Conservation (phyloP, 805 yeast species). For the Hanseniaspora clermontiae region DNA sequence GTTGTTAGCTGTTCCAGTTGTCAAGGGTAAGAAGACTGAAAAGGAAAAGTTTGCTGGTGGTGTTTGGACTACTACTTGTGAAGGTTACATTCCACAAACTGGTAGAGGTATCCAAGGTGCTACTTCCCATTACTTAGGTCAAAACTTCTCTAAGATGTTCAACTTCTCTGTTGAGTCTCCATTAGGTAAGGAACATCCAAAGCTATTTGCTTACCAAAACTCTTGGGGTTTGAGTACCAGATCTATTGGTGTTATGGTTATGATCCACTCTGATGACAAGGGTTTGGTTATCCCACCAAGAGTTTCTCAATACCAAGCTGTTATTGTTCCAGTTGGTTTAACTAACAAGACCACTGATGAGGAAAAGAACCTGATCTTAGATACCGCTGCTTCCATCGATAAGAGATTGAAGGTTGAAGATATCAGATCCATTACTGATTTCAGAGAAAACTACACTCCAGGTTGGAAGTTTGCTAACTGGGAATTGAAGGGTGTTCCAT, state of each 20-base stretch:
- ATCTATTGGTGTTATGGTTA: slow-evolving; percentile 97
- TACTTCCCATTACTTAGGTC: slow-evolving; percentile 94
- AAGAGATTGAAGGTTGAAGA: slow-evolving; percentile 44
- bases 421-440: slow-evolving; percentile 71
- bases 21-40: slow-evolving; percentile 89
- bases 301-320: slow-evolving; percentile 85
- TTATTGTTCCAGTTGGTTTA: slow-evolving; percentile 88
- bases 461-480: slow-evolving; percentile 98
- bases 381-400: slow-evolving; percentile 62
- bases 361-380: slow-evolving; percentile 53
- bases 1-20: slow-evolving; percentile 90
- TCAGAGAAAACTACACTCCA: slow-evolving; percentile 88
- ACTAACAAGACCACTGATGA: slow-evolving; percentile 76
- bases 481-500: slow-evolving; percentile 91
- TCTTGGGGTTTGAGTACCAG: slow-evolving; percentile 99
- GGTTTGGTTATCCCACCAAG: slow-evolving; percentile 97
- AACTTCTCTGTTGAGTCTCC: slow-evolving; percentile 93
- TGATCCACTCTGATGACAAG: slow-evolving; percentile 97
- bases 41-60: slow-evolving; percentile 99
- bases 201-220: slow-evolving; percentile 84
- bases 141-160: slow-evolving; percentile 97
- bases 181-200: slow-evolving; percentile 74
- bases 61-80: slow-evolving; percentile 85
- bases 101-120: slow-evolving; percentile 99
- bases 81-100: slow-evolving; percentile 93